These are phyloP conservation scores for Fremontodendron californicum DNA, from an alignment of 345 rosid genomes.

Conservation along the genomic window DNA sequence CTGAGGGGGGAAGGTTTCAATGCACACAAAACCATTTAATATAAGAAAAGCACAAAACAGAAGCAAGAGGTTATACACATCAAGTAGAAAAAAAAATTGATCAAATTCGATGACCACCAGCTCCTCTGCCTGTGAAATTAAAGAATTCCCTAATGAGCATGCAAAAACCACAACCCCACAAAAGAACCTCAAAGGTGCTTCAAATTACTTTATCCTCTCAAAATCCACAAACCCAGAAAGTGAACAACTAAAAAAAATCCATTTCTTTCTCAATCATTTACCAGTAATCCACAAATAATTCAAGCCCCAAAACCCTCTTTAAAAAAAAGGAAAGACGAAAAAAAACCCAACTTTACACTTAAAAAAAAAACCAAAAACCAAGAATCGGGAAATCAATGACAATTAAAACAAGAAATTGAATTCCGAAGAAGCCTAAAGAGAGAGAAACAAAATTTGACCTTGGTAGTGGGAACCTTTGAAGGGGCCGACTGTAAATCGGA, in stretches of 20 bases:
- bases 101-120: not conserved
- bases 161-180: not conserved
- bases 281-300: not conserved
- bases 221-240: not conserved
- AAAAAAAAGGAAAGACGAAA: not conserved
- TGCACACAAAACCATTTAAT: not conserved
- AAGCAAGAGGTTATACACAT: not conserved
- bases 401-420: not conserved
- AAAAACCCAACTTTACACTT: not conserved
- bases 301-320: not conserved
- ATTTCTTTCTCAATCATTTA: not conserved
- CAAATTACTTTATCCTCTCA: not conserved
- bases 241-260: not conserved
- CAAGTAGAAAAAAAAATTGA: not conserved
- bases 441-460: constrained; percentile 31
- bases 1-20: not conserved
- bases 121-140: not conserved
- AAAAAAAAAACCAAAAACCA: not conserved
- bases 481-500: constrained; percentile 40
- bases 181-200: not conserved
- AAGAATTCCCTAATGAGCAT: not conserved
- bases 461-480: constrained; percentile 46
- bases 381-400: not conserved
- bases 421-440: not conserved
- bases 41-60: not conserved